Conservation (phyloP, 2,329 filamentous ascomycete species). For the Paracorniculantispora psalliotae region DNA sequence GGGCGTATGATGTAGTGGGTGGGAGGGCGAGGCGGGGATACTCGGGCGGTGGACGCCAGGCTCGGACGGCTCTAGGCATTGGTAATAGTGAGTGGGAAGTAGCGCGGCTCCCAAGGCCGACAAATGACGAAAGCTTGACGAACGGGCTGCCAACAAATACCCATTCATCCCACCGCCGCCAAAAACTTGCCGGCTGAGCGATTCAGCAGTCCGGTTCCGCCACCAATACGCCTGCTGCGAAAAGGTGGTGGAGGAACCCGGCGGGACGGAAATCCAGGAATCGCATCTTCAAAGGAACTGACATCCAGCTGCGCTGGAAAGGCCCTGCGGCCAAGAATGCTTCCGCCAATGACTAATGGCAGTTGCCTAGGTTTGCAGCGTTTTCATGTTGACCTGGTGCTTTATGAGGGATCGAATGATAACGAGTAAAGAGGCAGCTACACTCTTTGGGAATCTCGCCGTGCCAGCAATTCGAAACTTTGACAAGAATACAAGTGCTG, state of each 20-base stretch:
- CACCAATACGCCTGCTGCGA: neutral
- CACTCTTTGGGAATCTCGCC: neutral
- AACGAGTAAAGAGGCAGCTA: neutral
- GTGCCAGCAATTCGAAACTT: neutral
- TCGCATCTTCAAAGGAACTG: neutral
- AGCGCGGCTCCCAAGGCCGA: too few relatives aligned
- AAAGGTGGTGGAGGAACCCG: neutral
- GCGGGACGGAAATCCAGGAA: neutral
- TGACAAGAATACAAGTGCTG: neutral
- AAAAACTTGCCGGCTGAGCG: neutral
- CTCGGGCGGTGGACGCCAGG: neutral
- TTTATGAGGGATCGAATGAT: neutral
- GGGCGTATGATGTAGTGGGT: neutral
- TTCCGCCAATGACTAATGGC: conserved; percentile 1
- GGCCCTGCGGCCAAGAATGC: neutral
- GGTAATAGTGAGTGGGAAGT: too few relatives aligned
- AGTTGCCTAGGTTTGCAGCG: neutral
- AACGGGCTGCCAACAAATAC: neutral
- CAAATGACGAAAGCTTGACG: conserved; percentile 3
- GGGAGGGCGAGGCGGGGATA: neutral
- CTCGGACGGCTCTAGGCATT: neutral
- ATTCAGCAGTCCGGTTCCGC: neutral
- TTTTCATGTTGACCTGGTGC: neutral
- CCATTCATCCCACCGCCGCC: neutral
- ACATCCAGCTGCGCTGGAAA: neutral